phyloP scores from a whole-genome alignment of 371 early-diverging fungal species.

The Cladochytrium tenue region DNA sequence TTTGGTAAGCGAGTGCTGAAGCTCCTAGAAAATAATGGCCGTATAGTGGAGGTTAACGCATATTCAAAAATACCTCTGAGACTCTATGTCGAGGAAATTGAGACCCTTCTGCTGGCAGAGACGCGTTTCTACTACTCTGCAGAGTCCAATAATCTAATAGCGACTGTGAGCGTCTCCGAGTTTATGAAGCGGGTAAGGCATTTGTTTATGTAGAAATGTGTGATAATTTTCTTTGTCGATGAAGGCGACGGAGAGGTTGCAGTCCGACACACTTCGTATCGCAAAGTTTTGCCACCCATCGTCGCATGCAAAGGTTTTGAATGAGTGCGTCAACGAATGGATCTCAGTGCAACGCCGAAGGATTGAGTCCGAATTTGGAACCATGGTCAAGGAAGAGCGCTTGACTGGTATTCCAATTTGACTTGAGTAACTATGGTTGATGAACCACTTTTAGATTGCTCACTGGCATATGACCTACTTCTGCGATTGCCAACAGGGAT shows the following conservation, averaged over 20 bases:
- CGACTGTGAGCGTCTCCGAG: slow-evolving; percentile 59
- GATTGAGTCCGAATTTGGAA: slow-evolving; percentile 70
- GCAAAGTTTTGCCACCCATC: slow-evolving; percentile 67
- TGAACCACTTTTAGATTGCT: slow-evolving; percentile 62
- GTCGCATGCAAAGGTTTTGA: slow-evolving; percentile 65
- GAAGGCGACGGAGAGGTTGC: slow-evolving; percentile 51
- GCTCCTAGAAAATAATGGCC: neutral
- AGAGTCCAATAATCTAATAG: slow-evolving; percentile 67
- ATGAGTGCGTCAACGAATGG: slow-evolving; percentile 77
- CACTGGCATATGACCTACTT: slow-evolving; percentile 69
- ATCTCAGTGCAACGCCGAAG: slow-evolving; percentile 66
- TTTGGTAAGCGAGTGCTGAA: slow-evolving; percentile 39
- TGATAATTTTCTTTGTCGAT: neutral
- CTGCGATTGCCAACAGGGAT: slow-evolving; percentile 67
- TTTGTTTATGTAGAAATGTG: slow-evolving; percentile 2
- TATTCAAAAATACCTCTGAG: slow-evolving; percentile 70
- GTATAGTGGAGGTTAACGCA: slow-evolving; percentile 65
- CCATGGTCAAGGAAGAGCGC: slow-evolving; percentile 66
- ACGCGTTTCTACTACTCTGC: slow-evolving; percentile 72
- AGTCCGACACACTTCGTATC: slow-evolving; percentile 59
- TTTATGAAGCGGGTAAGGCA: slow-evolving; percentile 67
- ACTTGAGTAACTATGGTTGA: too few relatives aligned
- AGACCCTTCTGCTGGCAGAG: slow-evolving; percentile 68
- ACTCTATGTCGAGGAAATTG: slow-evolving; percentile 80
- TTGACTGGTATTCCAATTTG: slow-evolving; percentile 66